Conservation (phyloP, 805 yeast genomes). For the baker's yeast (Saccharomyces cerevisiae) region DNA sequence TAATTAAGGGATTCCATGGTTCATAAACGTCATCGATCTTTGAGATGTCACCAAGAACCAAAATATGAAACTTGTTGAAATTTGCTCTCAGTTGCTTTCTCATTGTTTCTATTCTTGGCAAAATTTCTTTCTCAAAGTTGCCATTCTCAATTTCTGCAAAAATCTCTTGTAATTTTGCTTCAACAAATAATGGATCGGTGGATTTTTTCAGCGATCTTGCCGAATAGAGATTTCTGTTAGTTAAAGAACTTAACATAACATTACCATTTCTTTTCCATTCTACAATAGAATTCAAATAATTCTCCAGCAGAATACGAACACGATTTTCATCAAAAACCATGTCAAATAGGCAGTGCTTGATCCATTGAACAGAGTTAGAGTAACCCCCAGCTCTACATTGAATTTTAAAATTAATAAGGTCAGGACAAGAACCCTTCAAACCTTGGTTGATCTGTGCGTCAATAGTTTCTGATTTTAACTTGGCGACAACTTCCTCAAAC, state of each 20-base stretch:
- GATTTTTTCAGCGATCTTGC: slow-evolving; percentile 59
- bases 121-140: slow-evolving; percentile 32
- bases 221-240: slow-evolving; percentile 44
- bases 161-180: slow-evolving; percentile 43
- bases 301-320: slow-evolving; percentile 47
- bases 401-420: slow-evolving; percentile 53
- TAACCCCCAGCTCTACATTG: slow-evolving; percentile 59
- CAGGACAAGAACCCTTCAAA: slow-evolving; percentile 53
- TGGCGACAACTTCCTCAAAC: slow-evolving; percentile 69
- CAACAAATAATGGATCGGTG: slow-evolving; percentile 57
- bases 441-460: slow-evolving; percentile 50
- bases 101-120: slow-evolving; percentile 37
- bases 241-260: slow-evolving; percentile 57
- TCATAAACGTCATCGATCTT: slow-evolving; percentile 32
- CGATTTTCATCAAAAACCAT: slow-evolving; percentile 67
- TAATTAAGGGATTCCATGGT: slow-evolving; percentile 20
- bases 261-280: slow-evolving; percentile 35
- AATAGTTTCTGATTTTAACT: slow-evolving; percentile 65
- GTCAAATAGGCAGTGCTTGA: slow-evolving; percentile 52
- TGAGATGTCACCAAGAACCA: slow-evolving; percentile 62
- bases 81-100: slow-evolving; percentile 42
- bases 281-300: slow-evolving; percentile 33
- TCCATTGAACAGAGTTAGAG: slow-evolving; percentile 66
- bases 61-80: slow-evolving; percentile 52
- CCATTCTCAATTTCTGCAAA: slow-evolving; percentile 48